Conservation (phyloP, 129 eudicot genomes). For the Tagetes erecta region DNA sequence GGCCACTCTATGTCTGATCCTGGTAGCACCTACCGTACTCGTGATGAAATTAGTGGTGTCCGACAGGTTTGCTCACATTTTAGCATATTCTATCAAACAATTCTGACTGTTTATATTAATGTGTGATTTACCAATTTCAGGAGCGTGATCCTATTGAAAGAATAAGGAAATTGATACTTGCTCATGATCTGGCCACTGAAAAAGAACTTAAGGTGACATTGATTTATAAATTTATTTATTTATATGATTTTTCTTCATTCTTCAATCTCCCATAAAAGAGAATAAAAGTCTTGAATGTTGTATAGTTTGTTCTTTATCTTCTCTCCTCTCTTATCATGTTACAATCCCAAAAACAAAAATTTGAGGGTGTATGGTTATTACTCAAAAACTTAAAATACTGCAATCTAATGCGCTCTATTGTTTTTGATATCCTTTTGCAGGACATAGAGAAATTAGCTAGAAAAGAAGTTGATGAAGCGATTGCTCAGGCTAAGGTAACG, state of each 20-base stretch:
- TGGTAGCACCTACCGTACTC: constrained; percentile 97
- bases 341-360: background rate
- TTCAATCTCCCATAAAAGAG: background rate
- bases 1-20: constrained; percentile 99
- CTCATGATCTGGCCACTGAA: constrained; percentile 88
- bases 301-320: background rate
- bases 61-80: constrained; percentile 63
- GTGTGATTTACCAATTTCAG: constrained; percentile 37
- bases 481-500: constrained; percentile 89
- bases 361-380: background rate
- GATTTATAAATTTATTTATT: constrained; percentile 6
- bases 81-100: background rate
- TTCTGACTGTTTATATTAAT: background rate
- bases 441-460: constrained; percentile 84
- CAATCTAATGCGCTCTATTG: background rate
- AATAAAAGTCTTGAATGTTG: background rate
- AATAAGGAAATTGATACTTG: constrained; percentile 69
- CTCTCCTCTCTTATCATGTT: background rate
- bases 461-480: constrained; percentile 95
- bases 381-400: background rate
- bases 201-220: constrained; percentile 75
- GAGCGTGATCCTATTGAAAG: constrained; percentile 99
- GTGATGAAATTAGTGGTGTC: constrained; percentile 89
- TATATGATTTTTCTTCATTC: background rate
- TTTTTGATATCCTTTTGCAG: constrained; percentile 37